Base-by-base conservation (phyloP, 805 yeast species). In the Wickerhamomyces bovis region DNA sequence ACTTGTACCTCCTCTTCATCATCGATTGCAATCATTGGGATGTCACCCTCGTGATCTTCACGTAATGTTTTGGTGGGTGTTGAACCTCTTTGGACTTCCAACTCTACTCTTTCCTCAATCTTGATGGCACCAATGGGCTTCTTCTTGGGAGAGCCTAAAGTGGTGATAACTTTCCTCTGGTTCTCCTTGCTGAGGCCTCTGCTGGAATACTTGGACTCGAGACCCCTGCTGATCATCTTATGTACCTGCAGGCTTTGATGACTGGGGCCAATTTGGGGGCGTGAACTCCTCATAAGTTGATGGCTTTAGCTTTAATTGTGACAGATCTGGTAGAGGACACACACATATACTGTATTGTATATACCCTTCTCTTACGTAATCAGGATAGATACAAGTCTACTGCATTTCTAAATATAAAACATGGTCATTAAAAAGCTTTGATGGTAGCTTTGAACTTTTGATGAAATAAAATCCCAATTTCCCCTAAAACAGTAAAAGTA, bases 21-120 rank as follows among this genome's bases (percentile, higher is more conserved):
- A 44, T 75, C 77, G 61, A 75, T 69, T 2, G 73, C 74, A 19
- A 69, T 49, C 81, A 77, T 77, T 35, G 70, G 75, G 4, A 70
- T 63, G 52, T 76, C 81, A n/a, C 64, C 68, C 7, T 42, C 44
- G 5, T 36, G 19, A 19, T 42, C 44, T 9, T 38, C 43, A 20
- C 25, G 39, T 10, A 25, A 13, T 9, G 15, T 10, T 13, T 15
- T 30, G 12, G 22, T 2, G 13, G 7, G 23, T 9, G 16, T 13
- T 12, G 39, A n/a, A 28, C 25, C 16, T 8, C 21, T 20, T 20
- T 44, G 26, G 4, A 22, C 38, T 6, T 54, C 19, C 1, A 51
- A 57, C 39, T 56, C 52, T 4, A 58, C 64, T 30, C 57, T 47
- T 16, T 52, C 55, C 33, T 55, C 61, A n/a, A 58, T 53, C 44